These are phyloP conservation scores for Rhinocladiella similis DNA, from an alignment of 2,329 filamentous ascomycete genomes.

Conservation along the genomic window DNA sequence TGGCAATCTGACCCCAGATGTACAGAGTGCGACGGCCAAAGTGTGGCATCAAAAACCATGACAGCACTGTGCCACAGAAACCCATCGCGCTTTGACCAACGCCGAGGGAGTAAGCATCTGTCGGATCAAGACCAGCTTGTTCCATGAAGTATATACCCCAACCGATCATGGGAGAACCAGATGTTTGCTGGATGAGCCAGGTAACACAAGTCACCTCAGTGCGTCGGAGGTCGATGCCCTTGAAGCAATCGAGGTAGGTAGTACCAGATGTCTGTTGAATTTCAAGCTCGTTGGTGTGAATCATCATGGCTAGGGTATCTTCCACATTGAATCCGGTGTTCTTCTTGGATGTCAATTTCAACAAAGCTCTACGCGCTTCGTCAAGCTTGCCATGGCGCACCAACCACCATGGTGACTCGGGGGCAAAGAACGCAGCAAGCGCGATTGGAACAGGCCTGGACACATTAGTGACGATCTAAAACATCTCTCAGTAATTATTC, in stretches of 20 bases:
- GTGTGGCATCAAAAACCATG: slow-evolving; percentile 47
- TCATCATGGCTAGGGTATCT: slow-evolving; percentile 33
- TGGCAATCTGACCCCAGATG: slow-evolving; percentile 59
- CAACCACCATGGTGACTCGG: slow-evolving; percentile 57
- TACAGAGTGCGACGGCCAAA: slow-evolving; percentile 30
- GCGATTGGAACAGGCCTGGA: slow-evolving; percentile 27
- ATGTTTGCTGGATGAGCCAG: slow-evolving; percentile 57
- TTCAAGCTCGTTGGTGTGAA: slow-evolving; percentile 32
- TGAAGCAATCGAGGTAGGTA: slow-evolving; percentile 38
- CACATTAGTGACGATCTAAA: background rate
- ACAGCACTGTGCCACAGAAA: slow-evolving; percentile 52
- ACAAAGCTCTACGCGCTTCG: slow-evolving; percentile 47
- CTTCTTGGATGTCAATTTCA: slow-evolving; percentile 44
- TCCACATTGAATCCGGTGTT: slow-evolving; percentile 33
- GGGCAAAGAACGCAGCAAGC: slow-evolving; percentile 31
- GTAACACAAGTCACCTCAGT: slow-evolving; percentile 44
- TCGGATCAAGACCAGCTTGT: slow-evolving; percentile 46
- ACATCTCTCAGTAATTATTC: background rate
- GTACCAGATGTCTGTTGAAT: slow-evolving; percentile 29
- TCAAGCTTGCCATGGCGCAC: slow-evolving; percentile 48
- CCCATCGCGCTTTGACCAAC: slow-evolving; percentile 66
- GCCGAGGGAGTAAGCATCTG: slow-evolving; percentile 39
- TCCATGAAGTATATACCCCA: slow-evolving; percentile 62
- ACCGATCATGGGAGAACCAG: slow-evolving; percentile 64
- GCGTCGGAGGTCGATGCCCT: slow-evolving; percentile 38